Conservation (phyloP, 2,329 filamentous ascomycete species). For the Verticillium tricorpus region DNA sequence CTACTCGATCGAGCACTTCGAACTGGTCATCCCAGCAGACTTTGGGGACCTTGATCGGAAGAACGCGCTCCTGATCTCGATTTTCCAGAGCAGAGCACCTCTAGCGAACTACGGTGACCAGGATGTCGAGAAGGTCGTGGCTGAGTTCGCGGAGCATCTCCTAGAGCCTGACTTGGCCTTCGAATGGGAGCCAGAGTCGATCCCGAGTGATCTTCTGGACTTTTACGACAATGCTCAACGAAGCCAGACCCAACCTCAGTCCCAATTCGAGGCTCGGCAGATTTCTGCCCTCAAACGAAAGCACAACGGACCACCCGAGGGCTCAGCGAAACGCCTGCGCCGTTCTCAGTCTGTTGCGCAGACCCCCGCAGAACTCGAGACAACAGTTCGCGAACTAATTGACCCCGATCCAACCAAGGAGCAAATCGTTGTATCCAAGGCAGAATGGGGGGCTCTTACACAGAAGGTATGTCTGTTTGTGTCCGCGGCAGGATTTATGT, state of each 20-base stretch:
- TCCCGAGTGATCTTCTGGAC: conserved; percentile 47
- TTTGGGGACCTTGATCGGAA: conserved; percentile 41
- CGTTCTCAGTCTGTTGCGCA: not conserved
- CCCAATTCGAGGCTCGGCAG: conserved; percentile 1
- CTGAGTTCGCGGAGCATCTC: conserved; percentile 41
- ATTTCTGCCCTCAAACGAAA: conserved; percentile 38
- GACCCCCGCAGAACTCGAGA: not conserved
- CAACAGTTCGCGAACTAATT: not conserved
- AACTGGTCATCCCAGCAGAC: conserved; percentile 35
- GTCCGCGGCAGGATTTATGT: not conserved
- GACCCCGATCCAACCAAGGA: not conserved
- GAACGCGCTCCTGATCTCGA: conserved; percentile 33
- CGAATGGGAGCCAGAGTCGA: conserved; percentile 39
- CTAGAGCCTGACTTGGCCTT: conserved; percentile 32
- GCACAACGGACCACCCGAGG: conserved; percentile 13
- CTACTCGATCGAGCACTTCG: conserved; percentile 53
- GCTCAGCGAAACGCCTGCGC: not conserved
- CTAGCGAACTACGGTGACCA: conserved; percentile 14
- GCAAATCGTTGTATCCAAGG: not conserved
- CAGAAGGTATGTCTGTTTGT: not conserved
- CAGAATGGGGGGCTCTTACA: not conserved
- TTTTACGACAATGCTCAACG: conserved; percentile 36
- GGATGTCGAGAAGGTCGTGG: conserved; percentile 36
- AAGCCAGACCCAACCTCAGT: conserved; percentile 15
- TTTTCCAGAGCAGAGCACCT: conserved; percentile 23